Evolutionary conservation across 2,329 filamentous ascomycete genomes (phyloP).

Genomic region (Cercospora citrullina): DNA sequence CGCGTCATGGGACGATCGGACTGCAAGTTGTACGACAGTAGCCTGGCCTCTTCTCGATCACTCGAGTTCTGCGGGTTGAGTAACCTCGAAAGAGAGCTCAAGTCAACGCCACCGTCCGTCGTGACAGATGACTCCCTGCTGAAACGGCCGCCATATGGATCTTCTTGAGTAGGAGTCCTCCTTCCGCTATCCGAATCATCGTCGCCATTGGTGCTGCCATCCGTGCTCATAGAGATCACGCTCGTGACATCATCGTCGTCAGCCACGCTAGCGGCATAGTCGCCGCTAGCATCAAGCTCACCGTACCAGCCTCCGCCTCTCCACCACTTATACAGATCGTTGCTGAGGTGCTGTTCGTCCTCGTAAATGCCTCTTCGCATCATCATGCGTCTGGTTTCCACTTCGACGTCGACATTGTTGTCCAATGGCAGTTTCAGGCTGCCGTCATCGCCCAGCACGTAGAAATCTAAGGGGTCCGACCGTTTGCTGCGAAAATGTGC

Average conservation of each 20-base stretch:
- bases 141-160: conserved; percentile 47
- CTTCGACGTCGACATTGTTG: conserved; percentile 75
- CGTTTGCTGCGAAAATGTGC: conserved; percentile 22
- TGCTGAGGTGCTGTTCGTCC: conserved; percentile 68
- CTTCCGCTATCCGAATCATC: conserved; percentile 55
- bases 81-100: conserved; percentile 65
- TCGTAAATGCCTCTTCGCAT: conserved; percentile 44
- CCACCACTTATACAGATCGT: conserved; percentile 81
- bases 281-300: conserved; percentile 74
- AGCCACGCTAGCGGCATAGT: conserved; percentile 64
- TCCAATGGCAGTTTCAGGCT: conserved; percentile 57
- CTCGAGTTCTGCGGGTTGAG: conserved; percentile 77
- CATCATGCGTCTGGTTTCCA: conserved; percentile 68
- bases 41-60: conserved; percentile 75
- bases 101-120: conserved; percentile 42
- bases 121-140: conserved; percentile 58
- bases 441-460: conserved; percentile 53
- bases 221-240: conserved; percentile 65
- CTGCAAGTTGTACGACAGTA: conserved; percentile 76
- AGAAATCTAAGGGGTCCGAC: conserved; percentile 49
- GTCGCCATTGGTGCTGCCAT: conserved; percentile 46
- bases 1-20: conserved; percentile 76
- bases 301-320: conserved; percentile 82
- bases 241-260: conserved; percentile 75
- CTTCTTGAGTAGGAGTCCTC: conserved; percentile 71